Conservation (phyloP, 1,139 yeast species). For the Taphrina deformans region DNA sequence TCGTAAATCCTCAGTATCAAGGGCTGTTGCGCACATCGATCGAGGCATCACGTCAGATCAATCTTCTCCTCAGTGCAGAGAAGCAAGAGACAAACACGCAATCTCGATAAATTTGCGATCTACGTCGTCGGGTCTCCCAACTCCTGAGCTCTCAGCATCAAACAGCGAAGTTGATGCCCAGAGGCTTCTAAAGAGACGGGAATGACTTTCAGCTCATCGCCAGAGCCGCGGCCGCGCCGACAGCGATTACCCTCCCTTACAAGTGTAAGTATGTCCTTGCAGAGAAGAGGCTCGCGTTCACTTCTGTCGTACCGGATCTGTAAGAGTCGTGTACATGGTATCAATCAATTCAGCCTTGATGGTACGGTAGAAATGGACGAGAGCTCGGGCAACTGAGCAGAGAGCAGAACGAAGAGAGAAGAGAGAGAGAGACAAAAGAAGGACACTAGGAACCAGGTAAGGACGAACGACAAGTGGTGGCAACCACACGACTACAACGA, state of each 20-base stretch:
- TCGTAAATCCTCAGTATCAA: neutral
- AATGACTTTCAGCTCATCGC: constrained; percentile 6
- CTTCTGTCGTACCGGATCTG: neutral
- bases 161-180: neutral
- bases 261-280: constrained; percentile 5
- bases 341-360: no score
- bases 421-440: neutral
- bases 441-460: neutral
- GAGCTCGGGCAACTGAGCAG: no score
- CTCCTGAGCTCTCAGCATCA: neutral
- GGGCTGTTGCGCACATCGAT: neutral
- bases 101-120: constrained; percentile 3
- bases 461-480: neutral
- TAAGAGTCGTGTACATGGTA: no score
- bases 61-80: neutral
- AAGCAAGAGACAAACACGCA: constrained; percentile 5
- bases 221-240: constrained; percentile 21
- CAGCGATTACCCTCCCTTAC: constrained; percentile 17
- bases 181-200: neutral
- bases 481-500: neutral
- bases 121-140: neutral
- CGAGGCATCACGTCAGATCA: neutral
- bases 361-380: no score
- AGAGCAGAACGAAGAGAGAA: neutral
- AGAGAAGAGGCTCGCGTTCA: neutral